Conservation (phyloP, 768 basidiomycete genomes). For the Agrocybe pediades region DNA sequence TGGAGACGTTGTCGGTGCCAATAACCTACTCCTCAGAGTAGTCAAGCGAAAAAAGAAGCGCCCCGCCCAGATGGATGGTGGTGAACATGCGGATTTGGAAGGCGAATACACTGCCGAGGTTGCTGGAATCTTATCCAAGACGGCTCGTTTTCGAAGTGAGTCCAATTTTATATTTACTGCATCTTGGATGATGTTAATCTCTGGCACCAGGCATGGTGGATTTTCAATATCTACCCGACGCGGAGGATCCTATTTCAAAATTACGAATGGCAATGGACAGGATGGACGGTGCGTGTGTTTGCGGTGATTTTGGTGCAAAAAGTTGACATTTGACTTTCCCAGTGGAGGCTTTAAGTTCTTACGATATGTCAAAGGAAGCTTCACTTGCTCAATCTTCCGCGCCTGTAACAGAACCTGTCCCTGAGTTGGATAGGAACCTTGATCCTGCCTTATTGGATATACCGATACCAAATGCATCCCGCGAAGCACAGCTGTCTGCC, state of each 20-base stretch:
- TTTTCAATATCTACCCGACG: conserved; percentile 83
- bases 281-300: conserved; percentile 72
- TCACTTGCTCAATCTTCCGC: conserved; percentile 40
- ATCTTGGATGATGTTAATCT: neutral
- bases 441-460: conserved; percentile 47
- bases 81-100: conserved; percentile 27
- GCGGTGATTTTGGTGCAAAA: neutral
- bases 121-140: conserved; percentile 76
- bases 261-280: conserved; percentile 74
- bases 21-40: conserved; percentile 86
- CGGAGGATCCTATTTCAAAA: conserved; percentile 67
- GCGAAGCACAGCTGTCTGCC: conserved; percentile 12
- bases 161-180: conserved; percentile 12
- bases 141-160: conserved; percentile 89
- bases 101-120: conserved; percentile 80
- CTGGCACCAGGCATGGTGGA: conserved; percentile 83
- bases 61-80: conserved; percentile 19
- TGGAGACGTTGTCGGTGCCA: conserved; percentile 75
- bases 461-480: conserved; percentile 12
- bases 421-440: conserved; percentile 37
- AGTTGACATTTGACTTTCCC: neutral
- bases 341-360: conserved; percentile 80
- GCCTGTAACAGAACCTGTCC: neutral
- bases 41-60: conserved; percentile 66
- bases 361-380: conserved; percentile 65